These are phyloP conservation scores for Coriaria nepalensis DNA, from an alignment of 306 rosid species.

Conservation along the genomic window DNA sequence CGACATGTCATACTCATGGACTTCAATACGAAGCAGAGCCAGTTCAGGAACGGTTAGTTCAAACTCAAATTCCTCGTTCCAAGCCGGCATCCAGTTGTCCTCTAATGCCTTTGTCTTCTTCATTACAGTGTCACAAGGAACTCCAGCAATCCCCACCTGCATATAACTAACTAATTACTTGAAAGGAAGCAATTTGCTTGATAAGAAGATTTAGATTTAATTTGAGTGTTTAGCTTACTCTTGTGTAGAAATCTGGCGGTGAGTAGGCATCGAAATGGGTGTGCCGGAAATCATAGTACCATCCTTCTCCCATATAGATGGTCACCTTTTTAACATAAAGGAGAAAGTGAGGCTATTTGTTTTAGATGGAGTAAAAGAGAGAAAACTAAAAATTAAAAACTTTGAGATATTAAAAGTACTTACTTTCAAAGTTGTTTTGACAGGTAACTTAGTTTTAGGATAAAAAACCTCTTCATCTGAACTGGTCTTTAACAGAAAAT, in stretches of 20 bases:
- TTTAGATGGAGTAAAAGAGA: too few relatives aligned
- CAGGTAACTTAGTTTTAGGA: conserved; percentile 44
- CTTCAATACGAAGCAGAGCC: conserved; percentile 83
- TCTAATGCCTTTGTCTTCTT: conserved; percentile 65
- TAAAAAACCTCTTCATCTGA: conserved; percentile 54
- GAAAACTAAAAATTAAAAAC: neutral
- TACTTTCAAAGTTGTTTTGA: conserved; percentile 69
- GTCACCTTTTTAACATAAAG: conserved; percentile 56
- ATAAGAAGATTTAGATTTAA: conserved; percentile 4
- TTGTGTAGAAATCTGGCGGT: conserved; percentile 91
- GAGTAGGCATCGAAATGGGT: conserved; percentile 85
- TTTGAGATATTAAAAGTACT: neutral
- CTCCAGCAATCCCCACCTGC: conserved; percentile 97
- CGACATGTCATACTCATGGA: conserved; percentile 92
- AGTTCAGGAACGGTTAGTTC: conserved; percentile 69
- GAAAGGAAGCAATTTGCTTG: too few relatives aligned
- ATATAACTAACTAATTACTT: neutral
- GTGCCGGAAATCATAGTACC: conserved; percentile 70
- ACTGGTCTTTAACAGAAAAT: conserved; percentile 38
- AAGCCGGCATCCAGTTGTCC: conserved; percentile 78
- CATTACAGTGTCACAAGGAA: conserved; percentile 55
- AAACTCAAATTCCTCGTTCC: conserved; percentile 72
- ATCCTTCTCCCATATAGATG: conserved; percentile 93
- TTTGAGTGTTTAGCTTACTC: conserved; percentile 43
- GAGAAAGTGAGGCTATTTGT: too few relatives aligned